Conservation (phyloP, 2,329 filamentous ascomycete genomes). For the Monosporascus ibericus region DNA sequence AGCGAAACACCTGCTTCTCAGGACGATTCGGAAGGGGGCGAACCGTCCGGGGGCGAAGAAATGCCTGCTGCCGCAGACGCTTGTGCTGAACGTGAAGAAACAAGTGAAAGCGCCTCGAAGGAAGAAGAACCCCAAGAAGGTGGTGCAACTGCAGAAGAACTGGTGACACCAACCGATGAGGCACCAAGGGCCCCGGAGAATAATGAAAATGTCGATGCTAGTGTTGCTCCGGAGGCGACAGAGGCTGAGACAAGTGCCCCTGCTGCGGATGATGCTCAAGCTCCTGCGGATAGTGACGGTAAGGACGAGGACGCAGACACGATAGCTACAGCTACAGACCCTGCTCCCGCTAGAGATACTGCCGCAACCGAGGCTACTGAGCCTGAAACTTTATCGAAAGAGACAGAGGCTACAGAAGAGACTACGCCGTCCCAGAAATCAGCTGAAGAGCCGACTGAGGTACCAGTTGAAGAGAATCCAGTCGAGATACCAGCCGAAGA, state of each 20-base stretch:
- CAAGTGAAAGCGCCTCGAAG: not conserved
- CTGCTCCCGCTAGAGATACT: not conserved
- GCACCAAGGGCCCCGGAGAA: not conserved
- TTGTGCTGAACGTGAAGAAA: not conserved
- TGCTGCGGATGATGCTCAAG: not conserved
- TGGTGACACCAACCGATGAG: not conserved
- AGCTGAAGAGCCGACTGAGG: not conserved
- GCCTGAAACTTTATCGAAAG: not conserved
- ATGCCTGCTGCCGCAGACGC: not conserved
- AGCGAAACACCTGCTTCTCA: not conserved
- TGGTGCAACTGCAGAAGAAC: not conserved
- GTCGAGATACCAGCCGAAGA: not conserved
- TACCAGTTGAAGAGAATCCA: not conserved
- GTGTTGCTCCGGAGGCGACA: not conserved
- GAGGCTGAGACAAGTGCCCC: not conserved
- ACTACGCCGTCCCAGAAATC: not conserved
- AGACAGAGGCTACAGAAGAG: not conserved
- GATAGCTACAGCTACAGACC: not conserved
- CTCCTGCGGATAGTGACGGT: not conserved
- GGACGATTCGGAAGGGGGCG: not conserved
- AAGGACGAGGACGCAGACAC: not conserved
- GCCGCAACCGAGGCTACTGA: not conserved
- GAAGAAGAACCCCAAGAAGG: not conserved
- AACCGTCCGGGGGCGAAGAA: not conserved
- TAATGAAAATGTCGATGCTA: not conserved